These are phyloP conservation scores for Wallacemonas rigidus DNA, from an alignment of 208 protist genomes.

Conservation along the genomic window DNA sequence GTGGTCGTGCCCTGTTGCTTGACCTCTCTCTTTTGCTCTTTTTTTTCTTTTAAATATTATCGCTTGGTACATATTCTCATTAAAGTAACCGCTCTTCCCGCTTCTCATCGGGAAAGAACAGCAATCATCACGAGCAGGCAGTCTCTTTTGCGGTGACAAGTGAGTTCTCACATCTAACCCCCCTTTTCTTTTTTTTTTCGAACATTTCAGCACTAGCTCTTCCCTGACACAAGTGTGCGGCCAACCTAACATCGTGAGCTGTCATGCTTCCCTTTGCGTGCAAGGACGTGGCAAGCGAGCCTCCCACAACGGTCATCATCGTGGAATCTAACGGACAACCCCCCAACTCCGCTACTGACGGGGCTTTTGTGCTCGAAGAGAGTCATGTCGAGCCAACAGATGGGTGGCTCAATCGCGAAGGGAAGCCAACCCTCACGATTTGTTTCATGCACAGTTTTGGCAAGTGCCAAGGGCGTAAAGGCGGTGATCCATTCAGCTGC, in stretches of 20 bases:
- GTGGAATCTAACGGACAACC: slow-evolving; percentile 13
- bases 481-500: slow-evolving; percentile 21
- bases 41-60: no score
- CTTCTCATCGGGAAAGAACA: no score
- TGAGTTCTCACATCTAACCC: no score
- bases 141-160: no score
- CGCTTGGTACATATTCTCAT: no score
- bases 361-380: slow-evolving; percentile 17
- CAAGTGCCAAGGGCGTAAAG: slow-evolving; percentile 22
- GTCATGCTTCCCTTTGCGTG: slow-evolving; percentile 26
- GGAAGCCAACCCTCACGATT: slow-evolving; percentile 24
- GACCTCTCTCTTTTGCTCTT: no score
- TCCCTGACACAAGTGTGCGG: neutral
- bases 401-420: slow-evolving; percentile 23
- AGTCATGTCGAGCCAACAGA: slow-evolving; percentile 21
- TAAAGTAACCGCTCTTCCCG: no score
- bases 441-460: slow-evolving; percentile 36
- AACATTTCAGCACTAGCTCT: neutral
- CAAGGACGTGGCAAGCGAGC: slow-evolving; percentile 28
- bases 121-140: no score
- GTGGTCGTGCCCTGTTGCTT: no score
- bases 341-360: neutral
- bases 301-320: slow-evolving; percentile 25
- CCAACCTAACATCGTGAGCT: neutral
- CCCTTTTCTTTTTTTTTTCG: neutral